A percentile compares a stretch with the other conserved stretches of the same genome.
phyloP scores from a whole-genome alignment of 306 rosid species.

The Cucurbita maxima region DNA sequence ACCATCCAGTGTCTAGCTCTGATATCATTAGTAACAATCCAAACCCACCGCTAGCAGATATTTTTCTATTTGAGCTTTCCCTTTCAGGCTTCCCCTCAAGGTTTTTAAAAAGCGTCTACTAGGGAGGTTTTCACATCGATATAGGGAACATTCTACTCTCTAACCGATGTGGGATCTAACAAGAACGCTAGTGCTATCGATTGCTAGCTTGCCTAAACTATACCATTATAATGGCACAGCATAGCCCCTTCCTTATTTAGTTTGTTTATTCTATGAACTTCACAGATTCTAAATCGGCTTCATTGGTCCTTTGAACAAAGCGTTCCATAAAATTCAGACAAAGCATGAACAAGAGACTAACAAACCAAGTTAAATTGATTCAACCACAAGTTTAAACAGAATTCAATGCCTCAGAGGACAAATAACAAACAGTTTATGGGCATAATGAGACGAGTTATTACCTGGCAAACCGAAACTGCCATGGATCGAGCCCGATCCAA shows the following conservation, averaged over 20 bases:
- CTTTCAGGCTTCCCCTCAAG: too few species aligned
- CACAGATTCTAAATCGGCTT: neutral
- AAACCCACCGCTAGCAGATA: too few species aligned
- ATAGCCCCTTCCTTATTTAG: neutral
- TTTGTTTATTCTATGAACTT: neutral
- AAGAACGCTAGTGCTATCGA: neutral
- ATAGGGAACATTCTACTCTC: too few species aligned
- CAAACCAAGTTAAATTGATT: neutral
- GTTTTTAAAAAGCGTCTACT: too few species aligned
- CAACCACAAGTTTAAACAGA: neutral
- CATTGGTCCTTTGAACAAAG: neutral
- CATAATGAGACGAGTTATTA: slow-evolving; percentile 1
- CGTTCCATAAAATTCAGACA: neutral
- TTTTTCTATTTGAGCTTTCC: too few species aligned
- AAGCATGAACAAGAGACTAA: neutral
- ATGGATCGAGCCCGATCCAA: slow-evolving; percentile 74
- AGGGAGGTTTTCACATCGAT: too few species aligned
- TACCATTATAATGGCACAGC: neutral
- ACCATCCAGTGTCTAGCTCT: too few species aligned
- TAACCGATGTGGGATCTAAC: too few species aligned
- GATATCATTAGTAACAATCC: too few species aligned
- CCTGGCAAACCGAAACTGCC: slow-evolving; percentile 69
- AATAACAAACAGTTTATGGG: neutral
- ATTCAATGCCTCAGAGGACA: neutral
- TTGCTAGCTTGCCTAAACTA: neutral